These are phyloP conservation scores for Agaricus sinodeliciosus DNA, from an alignment of 768 basidiomycete species.

Conservation along the genomic window DNA sequence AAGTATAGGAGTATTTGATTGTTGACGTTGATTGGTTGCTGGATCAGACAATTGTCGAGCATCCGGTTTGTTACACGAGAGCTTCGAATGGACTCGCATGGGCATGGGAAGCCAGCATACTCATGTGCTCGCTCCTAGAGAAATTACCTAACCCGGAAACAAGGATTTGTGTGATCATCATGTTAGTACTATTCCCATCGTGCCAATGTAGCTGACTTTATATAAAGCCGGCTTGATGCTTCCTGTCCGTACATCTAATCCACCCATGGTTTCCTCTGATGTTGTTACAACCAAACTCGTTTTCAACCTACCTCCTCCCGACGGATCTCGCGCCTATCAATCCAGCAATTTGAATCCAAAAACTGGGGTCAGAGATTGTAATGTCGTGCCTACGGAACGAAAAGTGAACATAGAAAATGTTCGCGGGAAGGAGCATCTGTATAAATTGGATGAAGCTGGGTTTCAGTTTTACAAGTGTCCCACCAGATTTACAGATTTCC, in stretches of 20 bases:
- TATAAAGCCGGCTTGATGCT: too few species aligned
- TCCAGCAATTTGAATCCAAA: conserved; percentile 18
- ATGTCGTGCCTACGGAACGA: conserved; percentile 14
- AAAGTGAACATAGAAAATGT: conserved; percentile 44
- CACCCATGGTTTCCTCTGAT: conserved; percentile 2
- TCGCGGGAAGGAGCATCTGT: conserved; percentile 40
- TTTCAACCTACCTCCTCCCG: conserved; percentile 17
- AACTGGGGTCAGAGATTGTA: conserved; percentile 17
- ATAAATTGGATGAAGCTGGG: conserved; percentile 42
- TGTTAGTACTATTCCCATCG: too few species aligned
- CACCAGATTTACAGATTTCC: conserved; percentile 36
- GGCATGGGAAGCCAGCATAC: too few species aligned
- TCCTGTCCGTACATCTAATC: background rate
- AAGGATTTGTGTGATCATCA: too few species aligned
- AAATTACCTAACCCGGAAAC: too few species aligned
- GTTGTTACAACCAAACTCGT: conserved; percentile 1
- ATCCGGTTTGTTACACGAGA: too few species aligned
- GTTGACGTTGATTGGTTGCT: too few species aligned
- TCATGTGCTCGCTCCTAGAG: too few species aligned
- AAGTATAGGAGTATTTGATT: too few species aligned
- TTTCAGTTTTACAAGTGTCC: conserved; percentile 38
- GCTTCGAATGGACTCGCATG: too few species aligned
- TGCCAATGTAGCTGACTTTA: too few species aligned
- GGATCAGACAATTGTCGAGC: too few species aligned
- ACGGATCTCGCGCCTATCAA: conserved; percentile 20